Conservation (phyloP, 2,329 filamentous ascomycete species). For the Monilinia polystroma region DNA sequence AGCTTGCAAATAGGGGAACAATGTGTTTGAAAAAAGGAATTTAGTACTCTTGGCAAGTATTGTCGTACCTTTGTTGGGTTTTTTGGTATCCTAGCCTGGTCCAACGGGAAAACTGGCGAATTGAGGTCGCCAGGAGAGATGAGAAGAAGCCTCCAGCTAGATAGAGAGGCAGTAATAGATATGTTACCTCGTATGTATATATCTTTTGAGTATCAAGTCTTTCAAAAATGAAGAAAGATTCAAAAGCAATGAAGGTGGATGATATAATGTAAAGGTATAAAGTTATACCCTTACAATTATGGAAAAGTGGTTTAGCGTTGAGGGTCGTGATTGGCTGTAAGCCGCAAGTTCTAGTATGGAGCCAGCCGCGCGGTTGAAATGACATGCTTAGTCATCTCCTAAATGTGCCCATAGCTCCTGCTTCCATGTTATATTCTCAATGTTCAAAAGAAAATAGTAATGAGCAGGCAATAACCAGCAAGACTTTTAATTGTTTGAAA, state of each 20-base stretch:
- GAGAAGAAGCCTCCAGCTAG: constrained; percentile 14
- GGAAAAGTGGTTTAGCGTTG: not conserved
- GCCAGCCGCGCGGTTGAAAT: not conserved
- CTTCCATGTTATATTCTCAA: not conserved
- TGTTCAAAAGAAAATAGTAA: not conserved
- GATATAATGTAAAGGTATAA: not conserved
- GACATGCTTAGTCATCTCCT: constrained; percentile 6
- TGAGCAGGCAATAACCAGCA: no score
- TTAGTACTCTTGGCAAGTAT: not conserved
- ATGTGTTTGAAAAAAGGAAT: not conserved
- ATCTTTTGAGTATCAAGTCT: no score
- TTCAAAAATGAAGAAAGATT: not conserved
- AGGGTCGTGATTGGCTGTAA: not conserved
- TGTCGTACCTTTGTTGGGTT: constrained; percentile 18
- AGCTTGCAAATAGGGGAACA: not conserved
- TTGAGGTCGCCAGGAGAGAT: constrained; percentile 20
- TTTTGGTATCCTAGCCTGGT: constrained; percentile 5
- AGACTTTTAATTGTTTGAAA: no score
- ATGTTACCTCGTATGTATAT: not conserved
- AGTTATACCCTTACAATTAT: not conserved
- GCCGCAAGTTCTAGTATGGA: no score
- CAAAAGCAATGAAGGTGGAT: no score
- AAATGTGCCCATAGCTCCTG: constrained; percentile 3
- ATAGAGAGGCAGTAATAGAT: constrained; percentile 10
- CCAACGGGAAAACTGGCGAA: constrained; percentile 10